Conservation (phyloP, 2,329 filamentous ascomycete species). For the Phyllosticta paracitricarpa region DNA sequence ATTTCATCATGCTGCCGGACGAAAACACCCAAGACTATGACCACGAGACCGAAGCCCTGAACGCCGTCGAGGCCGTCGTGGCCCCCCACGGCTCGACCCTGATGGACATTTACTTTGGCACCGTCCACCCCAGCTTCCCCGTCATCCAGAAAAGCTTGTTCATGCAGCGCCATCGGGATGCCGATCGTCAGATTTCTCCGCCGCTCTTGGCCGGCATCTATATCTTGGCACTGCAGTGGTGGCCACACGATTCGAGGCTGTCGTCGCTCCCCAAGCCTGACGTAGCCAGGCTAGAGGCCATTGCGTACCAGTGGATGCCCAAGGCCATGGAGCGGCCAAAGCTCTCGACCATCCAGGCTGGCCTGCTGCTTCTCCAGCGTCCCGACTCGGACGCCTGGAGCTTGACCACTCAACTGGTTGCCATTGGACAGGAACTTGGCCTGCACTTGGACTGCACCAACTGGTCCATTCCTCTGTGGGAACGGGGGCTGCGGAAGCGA, state of each 20-base stretch:
- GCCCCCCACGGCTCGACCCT: conserved; percentile 66
- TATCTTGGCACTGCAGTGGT: conserved; percentile 79
- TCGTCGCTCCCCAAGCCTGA: conserved; percentile 58
- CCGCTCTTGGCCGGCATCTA: conserved; percentile 72
- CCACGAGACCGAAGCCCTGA: conserved; percentile 57
- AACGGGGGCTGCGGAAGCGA: conserved; percentile 72
- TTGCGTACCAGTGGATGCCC: conserved; percentile 62
- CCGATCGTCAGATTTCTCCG: conserved; percentile 64
- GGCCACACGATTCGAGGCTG: conserved; percentile 62
- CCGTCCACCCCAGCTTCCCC: conserved; percentile 72
- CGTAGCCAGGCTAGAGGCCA: conserved; percentile 59
- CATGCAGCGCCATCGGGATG: conserved; percentile 64
- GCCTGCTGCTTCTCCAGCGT: conserved; percentile 62
- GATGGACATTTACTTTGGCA: conserved; percentile 70
- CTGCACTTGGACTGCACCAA: conserved; percentile 76
- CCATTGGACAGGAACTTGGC: conserved; percentile 77
- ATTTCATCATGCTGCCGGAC: conserved; percentile 72
- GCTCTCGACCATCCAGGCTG: conserved; percentile 69
- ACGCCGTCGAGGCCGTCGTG: conserved; percentile 66
- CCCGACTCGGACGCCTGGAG: conserved; percentile 74
- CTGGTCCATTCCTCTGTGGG: conserved; percentile 85
- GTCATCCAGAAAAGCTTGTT: conserved; percentile 76
- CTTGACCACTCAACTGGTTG: conserved; percentile 76
- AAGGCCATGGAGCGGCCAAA: conserved; percentile 76
- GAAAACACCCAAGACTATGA: conserved; percentile 61